Evolutionary conservation across 164 flowering plant genomes (phyloP).

Genomic region (Hamamelis virginiana): DNA sequence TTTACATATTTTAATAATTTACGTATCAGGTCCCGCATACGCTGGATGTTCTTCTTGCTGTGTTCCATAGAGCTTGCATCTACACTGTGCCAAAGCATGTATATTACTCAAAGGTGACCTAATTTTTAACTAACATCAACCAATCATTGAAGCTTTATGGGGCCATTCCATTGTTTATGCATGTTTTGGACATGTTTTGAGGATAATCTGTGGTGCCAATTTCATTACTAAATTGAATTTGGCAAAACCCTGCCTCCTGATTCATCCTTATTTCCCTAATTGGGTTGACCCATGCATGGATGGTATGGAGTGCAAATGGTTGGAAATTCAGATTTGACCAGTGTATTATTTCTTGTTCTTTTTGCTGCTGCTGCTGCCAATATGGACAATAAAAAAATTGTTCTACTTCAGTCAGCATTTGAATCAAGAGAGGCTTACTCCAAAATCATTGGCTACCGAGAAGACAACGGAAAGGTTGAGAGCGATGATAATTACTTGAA

Average conservation of each 20-base stretch:
- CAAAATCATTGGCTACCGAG: slow-evolving; percentile 62
- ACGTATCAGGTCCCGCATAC: slow-evolving; percentile 60
- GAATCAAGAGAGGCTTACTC: slow-evolving; percentile 57
- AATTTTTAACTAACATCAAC: background rate
- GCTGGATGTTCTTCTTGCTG: slow-evolving; percentile 85
- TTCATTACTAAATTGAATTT: background rate
- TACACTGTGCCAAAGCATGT: slow-evolving; percentile 93
- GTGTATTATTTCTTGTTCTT: slow-evolving; percentile 2
- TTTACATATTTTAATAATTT: slow-evolving; percentile 3
- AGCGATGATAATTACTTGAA: slow-evolving; percentile 43
- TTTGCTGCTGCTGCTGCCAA: background rate
- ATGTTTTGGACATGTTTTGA: background rate
- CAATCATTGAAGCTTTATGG: background rate
- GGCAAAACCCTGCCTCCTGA: background rate
- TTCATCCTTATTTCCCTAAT: background rate
- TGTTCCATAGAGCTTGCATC: slow-evolving; percentile 80
- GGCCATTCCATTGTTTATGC: background rate
- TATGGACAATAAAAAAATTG: slow-evolving; percentile 3
- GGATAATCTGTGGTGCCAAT: too few species aligned
- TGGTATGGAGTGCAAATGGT: background rate
- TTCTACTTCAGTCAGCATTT: slow-evolving; percentile 50
- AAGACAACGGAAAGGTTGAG: slow-evolving; percentile 73
- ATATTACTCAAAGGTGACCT: slow-evolving; percentile 54
- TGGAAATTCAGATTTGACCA: background rate
- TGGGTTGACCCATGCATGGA: background rate